These are phyloP conservation scores for Mycena olivaceomarginata DNA, from an alignment of 768 basidiomycete species.

Conservation along the genomic window DNA sequence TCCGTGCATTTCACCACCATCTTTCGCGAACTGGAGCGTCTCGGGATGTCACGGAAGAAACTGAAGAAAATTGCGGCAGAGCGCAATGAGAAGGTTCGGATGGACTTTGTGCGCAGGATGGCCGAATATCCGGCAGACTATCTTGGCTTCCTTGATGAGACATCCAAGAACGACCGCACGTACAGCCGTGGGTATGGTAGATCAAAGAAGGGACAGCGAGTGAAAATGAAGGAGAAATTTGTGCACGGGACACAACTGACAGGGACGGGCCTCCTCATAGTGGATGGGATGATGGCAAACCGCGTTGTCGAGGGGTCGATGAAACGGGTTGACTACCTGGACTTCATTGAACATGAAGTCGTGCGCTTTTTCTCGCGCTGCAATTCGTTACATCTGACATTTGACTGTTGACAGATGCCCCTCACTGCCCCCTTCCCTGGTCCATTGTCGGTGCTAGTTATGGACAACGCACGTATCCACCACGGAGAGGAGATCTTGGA, in stretches of 20 bases:
- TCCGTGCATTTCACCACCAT: constrained; percentile 56
- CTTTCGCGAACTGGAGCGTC: constrained; percentile 51
- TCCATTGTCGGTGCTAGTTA: constrained; percentile 52
- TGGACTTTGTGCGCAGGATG: constrained; percentile 49
- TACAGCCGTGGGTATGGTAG: background rate
- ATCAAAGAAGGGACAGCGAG: constrained; percentile 47
- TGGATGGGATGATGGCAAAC: constrained; percentile 55
- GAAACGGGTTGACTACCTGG: constrained; percentile 39
- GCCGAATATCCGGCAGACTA: too few relatives aligned
- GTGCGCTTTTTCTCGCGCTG: constrained; percentile 37
- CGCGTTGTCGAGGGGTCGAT: constrained; percentile 41
- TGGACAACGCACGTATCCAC: too few relatives aligned
- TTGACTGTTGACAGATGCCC: constrained; percentile 44
- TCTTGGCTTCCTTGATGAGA: constrained; percentile 59
- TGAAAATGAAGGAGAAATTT: constrained; percentile 51
- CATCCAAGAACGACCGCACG: constrained; percentile 55
- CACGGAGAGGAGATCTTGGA: too few relatives aligned
- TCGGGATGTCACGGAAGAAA: constrained; percentile 53
- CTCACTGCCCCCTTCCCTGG: constrained; percentile 52
- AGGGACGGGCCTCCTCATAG: constrained; percentile 50
- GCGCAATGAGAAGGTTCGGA: constrained; percentile 48
- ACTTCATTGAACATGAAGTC: constrained; percentile 51
- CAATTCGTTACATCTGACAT: too few relatives aligned
- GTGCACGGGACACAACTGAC: constrained; percentile 53
- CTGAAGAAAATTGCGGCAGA: constrained; percentile 56